Evolutionary conservation across 2,329 filamentous ascomycete genomes (phyloP).

Genomic region (Xylariaceae sp.): DNA sequence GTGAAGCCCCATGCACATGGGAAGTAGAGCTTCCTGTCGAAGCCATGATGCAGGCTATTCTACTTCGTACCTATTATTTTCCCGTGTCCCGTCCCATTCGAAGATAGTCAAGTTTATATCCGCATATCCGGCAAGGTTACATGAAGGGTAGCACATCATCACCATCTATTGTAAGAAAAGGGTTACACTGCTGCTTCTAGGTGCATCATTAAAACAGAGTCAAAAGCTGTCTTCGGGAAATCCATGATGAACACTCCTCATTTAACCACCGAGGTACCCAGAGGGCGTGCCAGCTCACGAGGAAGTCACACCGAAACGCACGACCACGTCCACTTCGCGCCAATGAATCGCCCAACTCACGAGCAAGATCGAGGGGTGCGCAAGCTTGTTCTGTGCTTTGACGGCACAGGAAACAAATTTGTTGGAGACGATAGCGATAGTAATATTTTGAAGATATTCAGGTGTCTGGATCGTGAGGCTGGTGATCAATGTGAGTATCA

Average conservation of each 20-base stretch:
- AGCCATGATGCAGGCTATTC: too few relatives aligned
- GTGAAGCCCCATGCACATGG: too few relatives aligned
- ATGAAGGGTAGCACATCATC: too few relatives aligned
- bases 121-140: too few relatives aligned
- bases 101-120: too few relatives aligned
- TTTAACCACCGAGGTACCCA: constrained; percentile 13
- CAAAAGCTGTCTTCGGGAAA: too few relatives aligned
- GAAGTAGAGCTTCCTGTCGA: too few relatives aligned
- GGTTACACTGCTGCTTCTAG: constrained; percentile 1
- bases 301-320: constrained; percentile 10
- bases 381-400: constrained; percentile 59
- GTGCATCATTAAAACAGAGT: constrained; percentile 1
- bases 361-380: constrained; percentile 21
- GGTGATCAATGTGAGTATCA: constrained; percentile 51
- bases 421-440: constrained; percentile 60
- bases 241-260: constrained; percentile 23
- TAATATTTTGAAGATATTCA: constrained; percentile 67
- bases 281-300: constrained; percentile 11
- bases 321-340: constrained; percentile 8
- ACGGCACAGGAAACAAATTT: constrained; percentile 62
- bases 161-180: too few relatives aligned
- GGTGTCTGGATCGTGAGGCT: constrained; percentile 62
- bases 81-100: too few relatives aligned
- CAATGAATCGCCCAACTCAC: constrained; percentile 19
- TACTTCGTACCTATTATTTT: too few relatives aligned